Base-by-base conservation (phyloP, 1,139 yeast species). In the Meyerozyma carpophila region DNA sequence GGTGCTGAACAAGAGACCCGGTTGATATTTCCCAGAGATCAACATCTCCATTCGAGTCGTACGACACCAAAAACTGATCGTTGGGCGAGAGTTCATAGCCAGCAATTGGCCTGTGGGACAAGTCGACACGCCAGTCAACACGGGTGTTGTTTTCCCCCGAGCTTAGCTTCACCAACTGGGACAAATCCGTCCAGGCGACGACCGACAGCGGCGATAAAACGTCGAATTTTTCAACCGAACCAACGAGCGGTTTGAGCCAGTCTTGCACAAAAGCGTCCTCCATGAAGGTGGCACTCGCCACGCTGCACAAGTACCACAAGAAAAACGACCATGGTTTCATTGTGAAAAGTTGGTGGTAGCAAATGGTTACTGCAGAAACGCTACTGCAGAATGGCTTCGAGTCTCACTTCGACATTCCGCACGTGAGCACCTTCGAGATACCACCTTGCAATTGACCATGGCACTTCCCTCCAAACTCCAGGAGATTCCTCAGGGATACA, bases 401-500 rank as follows among this genome's bases (percentile, higher is more conserved):
- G 18, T 10, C 13, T 27, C 13, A 11, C 11, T 11, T 27, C 29
- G 29, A 27, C 29, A 27, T 10, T 10, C 5, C 29, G 29, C 29
- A 27, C 29, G 29, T 27, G 29, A 27, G 29, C 5, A 11, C 13
- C 29, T 16, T 5, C 29, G 6, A 11, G 13, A n/a, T 26, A 8
- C 28, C 28, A 27, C 29, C n/a, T 11, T 27, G 29, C 7, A 5
- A n/a, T 13, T 8, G 5, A 13, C 16, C 34, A 31, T 28, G 32
- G 6, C 32, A 28, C 8, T 4, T 3, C 7, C 34, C 20, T 13
- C 34, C n/a, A 5, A 14, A 13, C 20, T 13, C 8, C 34, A 2
- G 4, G 20, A 11, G 16, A 61, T 81, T 34, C 84, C 84, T 20
- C 62, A 62, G 29, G 82, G 79, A 1, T 83, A 81, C 62, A 55